Conservation (phyloP, 305 asterid species). For the Fraxinus nigra region DNA sequence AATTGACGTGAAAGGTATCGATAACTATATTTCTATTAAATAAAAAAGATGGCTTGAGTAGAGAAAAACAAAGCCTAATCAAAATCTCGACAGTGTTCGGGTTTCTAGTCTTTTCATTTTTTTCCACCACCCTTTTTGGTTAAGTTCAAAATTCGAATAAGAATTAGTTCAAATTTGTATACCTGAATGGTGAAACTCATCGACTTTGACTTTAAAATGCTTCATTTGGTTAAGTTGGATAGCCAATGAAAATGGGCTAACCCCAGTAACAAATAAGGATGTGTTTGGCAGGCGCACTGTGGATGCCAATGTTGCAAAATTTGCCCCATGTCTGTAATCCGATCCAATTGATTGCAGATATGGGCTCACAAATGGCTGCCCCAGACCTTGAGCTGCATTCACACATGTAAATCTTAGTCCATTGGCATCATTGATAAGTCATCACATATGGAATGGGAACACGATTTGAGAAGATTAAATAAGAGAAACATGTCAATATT, state of each 20-base stretch:
- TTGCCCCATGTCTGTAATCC: slow-evolving; percentile 76
- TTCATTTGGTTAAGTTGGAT: slow-evolving; percentile 76
- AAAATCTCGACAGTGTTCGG: background rate
- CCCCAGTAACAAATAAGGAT: slow-evolving; percentile 68
- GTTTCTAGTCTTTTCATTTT: background rate
- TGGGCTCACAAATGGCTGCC: slow-evolving; percentile 72
- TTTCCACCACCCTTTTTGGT: background rate
- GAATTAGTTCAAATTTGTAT: background rate
- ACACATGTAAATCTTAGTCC: background rate
- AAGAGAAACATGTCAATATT: background rate
- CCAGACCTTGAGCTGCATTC: slow-evolving; percentile 68
- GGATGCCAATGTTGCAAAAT: slow-evolving; percentile 80
- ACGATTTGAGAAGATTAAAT: background rate
- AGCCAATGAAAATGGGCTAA: slow-evolving; percentile 77
- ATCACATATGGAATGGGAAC: background rate
- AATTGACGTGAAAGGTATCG: background rate
- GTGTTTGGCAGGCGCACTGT: slow-evolving; percentile 66
- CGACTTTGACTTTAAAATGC: slow-evolving; percentile 55
- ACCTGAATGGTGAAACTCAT: slow-evolving; percentile 47
- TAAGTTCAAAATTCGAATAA: background rate
- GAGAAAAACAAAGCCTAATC: background rate
- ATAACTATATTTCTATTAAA: background rate
- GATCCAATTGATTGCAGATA: slow-evolving; percentile 79
- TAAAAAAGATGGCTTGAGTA: background rate
- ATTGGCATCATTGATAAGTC: background rate